phyloP scores from a whole-genome alignment of 2,329 filamentous ascomycete species.

The Fusarium praegraminearum region DNA sequence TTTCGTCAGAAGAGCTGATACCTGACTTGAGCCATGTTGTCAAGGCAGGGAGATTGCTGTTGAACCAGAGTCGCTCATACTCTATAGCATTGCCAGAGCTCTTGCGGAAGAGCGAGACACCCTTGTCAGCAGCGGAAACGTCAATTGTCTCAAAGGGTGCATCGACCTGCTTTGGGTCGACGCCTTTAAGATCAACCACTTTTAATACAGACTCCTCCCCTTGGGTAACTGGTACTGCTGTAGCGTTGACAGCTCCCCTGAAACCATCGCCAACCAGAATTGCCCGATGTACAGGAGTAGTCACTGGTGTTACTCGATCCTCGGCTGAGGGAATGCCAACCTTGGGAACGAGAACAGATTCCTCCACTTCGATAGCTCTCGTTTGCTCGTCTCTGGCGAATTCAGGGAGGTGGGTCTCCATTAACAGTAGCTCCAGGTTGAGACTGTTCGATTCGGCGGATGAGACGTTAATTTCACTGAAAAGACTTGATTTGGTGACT shows the following conservation, averaged over 20 bases:
- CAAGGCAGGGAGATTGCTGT: conserved; percentile 75
- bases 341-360: conserved; percentile 79
- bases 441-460: conserved; percentile 71
- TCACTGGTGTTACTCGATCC: conserved; percentile 73
- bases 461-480: conserved; percentile 72
- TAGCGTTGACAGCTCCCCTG: conserved; percentile 70
- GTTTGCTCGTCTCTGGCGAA: conserved; percentile 49
- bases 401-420: conserved; percentile 60
- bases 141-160: conserved; percentile 71
- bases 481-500: conserved; percentile 52
- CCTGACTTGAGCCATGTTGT: conserved; percentile 73
- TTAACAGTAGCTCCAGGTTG: conserved; percentile 73
- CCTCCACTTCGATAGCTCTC: conserved; percentile 60
- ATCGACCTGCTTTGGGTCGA: conserved; percentile 53
- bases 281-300: conserved; percentile 86
- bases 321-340: conserved; percentile 77
- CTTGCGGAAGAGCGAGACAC: conserved; percentile 74
- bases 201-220: conserved; percentile 60
- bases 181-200: conserved; percentile 69
- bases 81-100: conserved; percentile 76
- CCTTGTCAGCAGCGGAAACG: conserved; percentile 69
- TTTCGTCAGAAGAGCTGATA: conserved; percentile 55
- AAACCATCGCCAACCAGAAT: conserved; percentile 81
- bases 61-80: conserved; percentile 80
- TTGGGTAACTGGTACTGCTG: conserved; percentile 57